These are phyloP conservation scores for Corynascus novoguineensis DNA, from an alignment of 495 filamentous ascomycete species.

Conservation along the genomic window DNA sequence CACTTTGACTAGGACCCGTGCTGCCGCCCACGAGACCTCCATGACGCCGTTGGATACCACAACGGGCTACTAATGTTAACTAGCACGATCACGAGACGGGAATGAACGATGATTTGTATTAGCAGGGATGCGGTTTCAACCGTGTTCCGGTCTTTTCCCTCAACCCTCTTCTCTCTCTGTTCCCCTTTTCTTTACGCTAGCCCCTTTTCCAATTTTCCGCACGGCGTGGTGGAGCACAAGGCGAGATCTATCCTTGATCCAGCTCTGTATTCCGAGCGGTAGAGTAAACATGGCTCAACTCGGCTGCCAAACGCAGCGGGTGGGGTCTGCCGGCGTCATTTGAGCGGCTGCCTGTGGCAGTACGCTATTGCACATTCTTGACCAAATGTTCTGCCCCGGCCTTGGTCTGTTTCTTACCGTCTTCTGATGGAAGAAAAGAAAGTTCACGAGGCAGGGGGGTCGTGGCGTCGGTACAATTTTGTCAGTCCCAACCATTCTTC, in stretches of 20 bases:
- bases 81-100: constrained; percentile 10
- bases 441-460: constrained; percentile 16
- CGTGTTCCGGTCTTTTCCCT: background rate
- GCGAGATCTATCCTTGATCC: constrained; percentile 57
- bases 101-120: constrained; percentile 9
- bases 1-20: too few relatives aligned
- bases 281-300: constrained; percentile 33
- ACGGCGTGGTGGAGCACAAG: constrained; percentile 59
- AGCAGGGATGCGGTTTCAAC: background rate
- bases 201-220: constrained; percentile 43
- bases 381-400: constrained; percentile 21
- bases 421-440: constrained; percentile 6
- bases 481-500: background rate
- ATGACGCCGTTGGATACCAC: constrained; percentile 16
- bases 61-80: constrained; percentile 6
- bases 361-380: constrained; percentile 11
- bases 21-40: background rate
- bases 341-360: constrained; percentile 8
- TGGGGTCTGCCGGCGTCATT: constrained; percentile 9
- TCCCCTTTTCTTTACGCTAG: background rate
- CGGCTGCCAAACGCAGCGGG: constrained; percentile 1
- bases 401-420: constrained; percentile 1
- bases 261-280: constrained; percentile 61
- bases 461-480: constrained; percentile 27
- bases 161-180: background rate